A percentile compares a stretch with the other conserved stretches of the same genome.
phyloP scores from a whole-genome alignment of 345 rosid species.

The Populus ilicifolia region DNA sequence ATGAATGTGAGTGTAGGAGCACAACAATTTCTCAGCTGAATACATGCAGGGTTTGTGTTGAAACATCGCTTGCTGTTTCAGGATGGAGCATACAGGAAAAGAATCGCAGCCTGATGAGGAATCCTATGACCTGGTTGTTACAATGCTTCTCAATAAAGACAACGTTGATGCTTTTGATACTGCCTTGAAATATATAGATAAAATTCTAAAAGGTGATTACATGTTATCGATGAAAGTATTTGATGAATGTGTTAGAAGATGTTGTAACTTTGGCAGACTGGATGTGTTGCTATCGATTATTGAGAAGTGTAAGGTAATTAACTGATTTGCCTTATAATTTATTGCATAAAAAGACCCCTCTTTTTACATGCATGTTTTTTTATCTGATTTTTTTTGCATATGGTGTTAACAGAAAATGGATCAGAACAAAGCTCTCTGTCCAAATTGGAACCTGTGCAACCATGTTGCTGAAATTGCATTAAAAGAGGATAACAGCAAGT shows the following conservation, averaged over 20 bases:
- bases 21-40: not conserved
- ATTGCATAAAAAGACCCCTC: not conserved
- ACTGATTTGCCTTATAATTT: not conserved
- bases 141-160: slow-evolving; percentile 44
- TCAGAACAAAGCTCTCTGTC: slow-evolving; percentile 79
- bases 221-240: slow-evolving; percentile 55
- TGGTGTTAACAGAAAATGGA: slow-evolving; percentile 53
- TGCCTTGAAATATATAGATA: slow-evolving; percentile 63
- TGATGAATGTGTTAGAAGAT: slow-evolving; percentile 49
- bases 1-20: not conserved
- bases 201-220: slow-evolving; percentile 54
- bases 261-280: slow-evolving; percentile 50
- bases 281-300: slow-evolving; percentile 67
- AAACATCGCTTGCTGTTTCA: slow-evolving; percentile 29
- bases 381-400: slow-evolving; percentile 20
- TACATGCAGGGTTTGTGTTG: not conserved
- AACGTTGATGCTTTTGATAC: slow-evolving; percentile 38
- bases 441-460: slow-evolving; percentile 68
- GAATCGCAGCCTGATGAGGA: slow-evolving; percentile 86
- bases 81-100: slow-evolving; percentile 76
- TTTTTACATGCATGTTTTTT: not conserved
- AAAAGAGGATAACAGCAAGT: slow-evolving; percentile 67
- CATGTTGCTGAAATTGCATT: slow-evolving; percentile 66
- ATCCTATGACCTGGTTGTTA: slow-evolving; percentile 63
- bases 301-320: slow-evolving; percentile 83